Percentiles rank a stretch among this genome's conserved stretches.
phyloP scores from a whole-genome alignment of 768 basidiomycete genomes.

The Pisolithus orientalis region DNA sequence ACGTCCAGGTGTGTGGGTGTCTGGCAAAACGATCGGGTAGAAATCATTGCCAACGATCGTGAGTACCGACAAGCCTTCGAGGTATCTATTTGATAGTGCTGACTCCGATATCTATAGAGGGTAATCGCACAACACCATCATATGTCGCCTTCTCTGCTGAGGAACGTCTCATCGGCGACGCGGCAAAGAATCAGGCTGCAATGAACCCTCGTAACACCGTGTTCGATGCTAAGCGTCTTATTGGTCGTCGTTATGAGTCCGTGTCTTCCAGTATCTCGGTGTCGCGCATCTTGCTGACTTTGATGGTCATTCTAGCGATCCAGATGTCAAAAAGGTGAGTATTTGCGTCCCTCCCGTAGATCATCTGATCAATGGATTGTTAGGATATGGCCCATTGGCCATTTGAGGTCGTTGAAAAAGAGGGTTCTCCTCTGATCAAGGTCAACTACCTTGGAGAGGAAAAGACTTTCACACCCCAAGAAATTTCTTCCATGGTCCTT shows the following conservation, averaged over 20 bases:
- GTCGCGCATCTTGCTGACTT: conserved; percentile 1
- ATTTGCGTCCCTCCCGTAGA: background rate
- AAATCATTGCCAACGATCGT: conserved; percentile 98
- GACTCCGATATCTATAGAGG: conserved; percentile 49
- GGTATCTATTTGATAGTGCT: background rate
- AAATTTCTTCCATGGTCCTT: conserved; percentile 99
- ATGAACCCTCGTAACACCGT: conserved; percentile 99
- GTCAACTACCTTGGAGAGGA: conserved; percentile 93
- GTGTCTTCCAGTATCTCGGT: conserved; percentile 19
- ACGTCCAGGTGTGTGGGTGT: conserved; percentile 87
- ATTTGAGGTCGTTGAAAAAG: conserved; percentile 93
- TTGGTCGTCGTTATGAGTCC: conserved; percentile 93
- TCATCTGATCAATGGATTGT: conserved; percentile 5
- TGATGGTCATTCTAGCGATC: conserved; percentile 52
- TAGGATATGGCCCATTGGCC: conserved; percentile 98
- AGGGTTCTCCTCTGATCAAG: conserved; percentile 95
- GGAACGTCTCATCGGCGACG: conserved; percentile 98
- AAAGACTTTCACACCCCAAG: conserved; percentile 96
- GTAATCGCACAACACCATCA: conserved; percentile 97
- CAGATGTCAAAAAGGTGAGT: conserved; percentile 81
- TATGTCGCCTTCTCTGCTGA: conserved; percentile 97
- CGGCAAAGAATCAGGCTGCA: conserved; percentile 97
- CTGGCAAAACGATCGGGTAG: conserved; percentile 99
- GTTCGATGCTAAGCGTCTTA: conserved; percentile 98
- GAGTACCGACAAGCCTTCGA: conserved; percentile 27